Evolutionary conservation across 306 rosid genomes (phyloP).

Genomic region (Medicago arabica): DNA sequence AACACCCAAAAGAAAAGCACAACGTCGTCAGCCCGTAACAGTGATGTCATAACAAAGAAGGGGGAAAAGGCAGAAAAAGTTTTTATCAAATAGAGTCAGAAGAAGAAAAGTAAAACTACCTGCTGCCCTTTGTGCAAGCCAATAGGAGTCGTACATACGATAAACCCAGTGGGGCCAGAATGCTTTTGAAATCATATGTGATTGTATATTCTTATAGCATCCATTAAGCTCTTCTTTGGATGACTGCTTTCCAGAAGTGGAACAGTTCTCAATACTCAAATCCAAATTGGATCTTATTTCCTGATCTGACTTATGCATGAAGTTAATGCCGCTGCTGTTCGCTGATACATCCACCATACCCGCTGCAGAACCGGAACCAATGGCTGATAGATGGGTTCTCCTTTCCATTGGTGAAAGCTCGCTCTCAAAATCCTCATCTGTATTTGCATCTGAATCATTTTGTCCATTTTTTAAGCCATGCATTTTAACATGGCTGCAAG

Average conservation of each 20-base stretch:
- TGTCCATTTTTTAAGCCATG: conserved; percentile 50
- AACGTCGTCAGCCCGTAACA: conserved; percentile 16
- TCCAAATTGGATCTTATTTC: conserved; percentile 51
- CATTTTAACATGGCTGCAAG: conserved; percentile 35
- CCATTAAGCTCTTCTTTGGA: conserved; percentile 47
- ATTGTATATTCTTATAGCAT: conserved; percentile 42
- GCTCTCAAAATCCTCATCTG: conserved; percentile 79
- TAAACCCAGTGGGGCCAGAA: conserved; percentile 92
- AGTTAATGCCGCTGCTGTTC: conserved; percentile 56
- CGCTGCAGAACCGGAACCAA: conserved; percentile 51
- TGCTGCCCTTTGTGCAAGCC: conserved; percentile 83
- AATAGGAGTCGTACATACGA: conserved; percentile 87
- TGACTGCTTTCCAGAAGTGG: conserved; percentile 53
- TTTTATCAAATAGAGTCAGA: not conserved
- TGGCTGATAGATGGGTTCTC: conserved; percentile 58
- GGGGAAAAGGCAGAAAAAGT: conserved; percentile 8
- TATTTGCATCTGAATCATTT: conserved; percentile 62
- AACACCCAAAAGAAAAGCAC: conserved; percentile 24
- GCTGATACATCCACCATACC: conserved; percentile 60
- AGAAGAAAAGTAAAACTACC: conserved; percentile 59
- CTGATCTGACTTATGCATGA: conserved; percentile 50
- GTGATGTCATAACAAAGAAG: conserved; percentile 20
- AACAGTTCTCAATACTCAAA: conserved; percentile 53
- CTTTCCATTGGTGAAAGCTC: conserved; percentile 67
- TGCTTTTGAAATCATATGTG: conserved; percentile 67